Evolutionary conservation across 495 filamentous ascomycete species (phyloP).

Genomic region (Aspergillus ostianus): DNA sequence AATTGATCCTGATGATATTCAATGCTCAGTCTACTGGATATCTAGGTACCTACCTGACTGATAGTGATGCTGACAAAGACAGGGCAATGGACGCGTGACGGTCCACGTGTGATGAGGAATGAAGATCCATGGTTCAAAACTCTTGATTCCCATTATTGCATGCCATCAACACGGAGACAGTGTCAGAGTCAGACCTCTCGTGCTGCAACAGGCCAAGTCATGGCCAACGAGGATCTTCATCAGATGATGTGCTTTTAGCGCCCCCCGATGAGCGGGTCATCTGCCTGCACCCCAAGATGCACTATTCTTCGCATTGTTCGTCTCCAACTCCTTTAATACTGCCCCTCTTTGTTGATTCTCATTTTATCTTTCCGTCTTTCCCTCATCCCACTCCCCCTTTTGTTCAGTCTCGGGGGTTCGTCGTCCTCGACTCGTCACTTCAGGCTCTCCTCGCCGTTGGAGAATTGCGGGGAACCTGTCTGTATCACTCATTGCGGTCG

Average conservation of each 20-base stretch:
- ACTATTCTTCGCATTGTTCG: not conserved
- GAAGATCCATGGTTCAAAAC: no score
- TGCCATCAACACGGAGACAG: no score
- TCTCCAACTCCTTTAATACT: not conserved
- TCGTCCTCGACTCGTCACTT: no score
- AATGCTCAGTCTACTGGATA: no score
- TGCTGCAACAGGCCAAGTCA: no score
- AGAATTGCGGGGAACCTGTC: not conserved
- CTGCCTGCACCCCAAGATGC: not conserved
- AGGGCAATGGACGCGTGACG: no score
- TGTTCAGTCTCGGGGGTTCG: no score
- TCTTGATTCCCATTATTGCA: no score
- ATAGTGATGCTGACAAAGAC: no score
- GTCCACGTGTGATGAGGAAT: no score
- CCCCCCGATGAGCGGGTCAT: not conserved
- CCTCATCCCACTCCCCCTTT: not conserved
- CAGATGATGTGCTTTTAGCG: not conserved
- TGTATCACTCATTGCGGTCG: not conserved
- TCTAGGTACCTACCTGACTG: no score
- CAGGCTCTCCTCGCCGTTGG: not conserved
- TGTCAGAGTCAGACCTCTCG: not conserved
- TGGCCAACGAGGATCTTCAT: not conserved
- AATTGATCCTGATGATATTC: no score
- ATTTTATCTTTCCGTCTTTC: not conserved
- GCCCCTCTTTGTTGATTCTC: not conserved